Base-by-base conservation (phyloP, 1,284 basidiomycete genomes). In the Boletus mariae region DNA sequence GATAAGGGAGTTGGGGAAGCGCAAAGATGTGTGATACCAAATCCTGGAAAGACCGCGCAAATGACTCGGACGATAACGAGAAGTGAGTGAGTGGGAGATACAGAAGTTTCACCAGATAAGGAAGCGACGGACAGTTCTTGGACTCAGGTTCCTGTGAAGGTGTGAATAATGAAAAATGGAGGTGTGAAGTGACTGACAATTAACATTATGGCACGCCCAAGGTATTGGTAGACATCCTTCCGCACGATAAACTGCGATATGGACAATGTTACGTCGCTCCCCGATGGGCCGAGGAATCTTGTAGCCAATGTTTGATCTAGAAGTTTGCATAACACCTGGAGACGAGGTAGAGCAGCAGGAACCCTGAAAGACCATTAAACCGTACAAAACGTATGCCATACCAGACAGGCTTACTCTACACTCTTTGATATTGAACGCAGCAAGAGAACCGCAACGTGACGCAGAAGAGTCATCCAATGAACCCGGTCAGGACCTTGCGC, bases 1-100 rank as follows among this genome's bases (percentile, higher is more conserved):
- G 82, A 64, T 89, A 85, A 1, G 83, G 87, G 1, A 90, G 75
- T 0, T 85, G 70, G 1, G 83, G 82, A 44, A 90, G 76, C 6
- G 82, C 76, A 49, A 89, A 71, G 51, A 91, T 79, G 53, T 74
- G 66, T 4, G 68, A 62, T 41, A 83, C 58, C 37, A 84, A 61
- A 17, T 68, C 67, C 17, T 60, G 69, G 45, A 77, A 68, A 46
- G 63, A 70, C 46, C 55, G 62, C 6, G 59, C 32, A 56, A 72
- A 75, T 5, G 53, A 51, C 42, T 71, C 66, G 1, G 72, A 61
- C 0, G 71, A 66, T 74, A 12, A 66, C 5, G 56, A 20, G 37
- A 67, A 0, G 70, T 53, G 54, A 7, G 17, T 40, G 45, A 74
- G 47, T 1, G 67, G 67, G 25, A 69, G 57, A 46, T 57, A 58